These are phyloP conservation scores for Komagataella phaffii DNA, from an alignment of 805 yeast species.

Conservation along the genomic window DNA sequence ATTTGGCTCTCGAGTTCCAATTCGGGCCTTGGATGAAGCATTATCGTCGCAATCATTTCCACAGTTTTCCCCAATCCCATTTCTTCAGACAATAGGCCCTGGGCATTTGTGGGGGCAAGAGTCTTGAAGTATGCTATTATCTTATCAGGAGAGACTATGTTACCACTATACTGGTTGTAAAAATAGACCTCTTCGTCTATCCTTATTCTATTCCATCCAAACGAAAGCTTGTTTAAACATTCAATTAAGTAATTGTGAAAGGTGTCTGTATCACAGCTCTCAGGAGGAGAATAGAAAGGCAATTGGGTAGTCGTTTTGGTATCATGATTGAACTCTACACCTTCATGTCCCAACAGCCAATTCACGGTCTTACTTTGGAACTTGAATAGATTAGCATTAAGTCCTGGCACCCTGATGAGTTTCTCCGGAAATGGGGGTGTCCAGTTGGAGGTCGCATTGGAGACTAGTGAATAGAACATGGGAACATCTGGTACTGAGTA, in stretches of 20 bases:
- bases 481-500: not conserved
- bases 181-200: constrained; percentile 14
- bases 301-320: constrained; percentile 12
- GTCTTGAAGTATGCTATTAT: constrained; percentile 15
- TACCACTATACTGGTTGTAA: constrained; percentile 39
- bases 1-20: constrained; percentile 11
- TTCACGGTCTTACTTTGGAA: constrained; percentile 42
- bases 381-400: constrained; percentile 26
- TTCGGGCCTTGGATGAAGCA: constrained; percentile 42
- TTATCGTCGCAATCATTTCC: constrained; percentile 57
- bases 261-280: not conserved
- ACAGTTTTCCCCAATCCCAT: constrained; percentile 97
- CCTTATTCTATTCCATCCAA: constrained; percentile 35
- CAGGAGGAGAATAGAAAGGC: constrained; percentile 9
- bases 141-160: constrained; percentile 21
- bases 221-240: constrained; percentile 27
- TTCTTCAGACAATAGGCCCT: constrained; percentile 79
- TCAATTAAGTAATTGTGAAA: constrained; percentile 9
- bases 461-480: not conserved
- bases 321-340: constrained; percentile 20
- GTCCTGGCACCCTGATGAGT: constrained; percentile 19
- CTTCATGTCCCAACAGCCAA: constrained; percentile 45
- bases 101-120: constrained; percentile 16
- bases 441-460: not conserved
- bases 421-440: not conserved